Evolutionary conservation across 495 filamentous ascomycete species (phyloP).

Genomic region (Penicillium cosmopolitanum): DNA sequence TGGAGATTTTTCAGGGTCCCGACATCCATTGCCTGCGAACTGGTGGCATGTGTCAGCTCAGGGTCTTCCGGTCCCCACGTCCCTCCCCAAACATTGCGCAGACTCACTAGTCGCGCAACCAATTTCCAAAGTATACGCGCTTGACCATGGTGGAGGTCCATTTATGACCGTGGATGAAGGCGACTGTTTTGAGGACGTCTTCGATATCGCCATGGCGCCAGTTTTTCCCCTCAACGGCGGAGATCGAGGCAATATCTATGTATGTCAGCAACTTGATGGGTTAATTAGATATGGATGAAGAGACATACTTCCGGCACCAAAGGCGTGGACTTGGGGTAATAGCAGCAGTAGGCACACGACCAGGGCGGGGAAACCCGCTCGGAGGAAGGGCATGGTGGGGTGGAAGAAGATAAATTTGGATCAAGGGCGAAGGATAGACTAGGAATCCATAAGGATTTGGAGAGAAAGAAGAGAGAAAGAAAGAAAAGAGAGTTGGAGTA

Average conservation of each 20-base stretch:
- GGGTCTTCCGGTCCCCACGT: neutral
- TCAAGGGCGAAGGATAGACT: slow-evolving; percentile 11
- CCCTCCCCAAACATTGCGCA: neutral
- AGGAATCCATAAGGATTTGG: neutral
- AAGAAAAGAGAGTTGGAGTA: slow-evolving; percentile 6
- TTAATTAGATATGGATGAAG: neutral
- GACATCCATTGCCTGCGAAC: slow-evolving; percentile 90
- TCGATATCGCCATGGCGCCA: slow-evolving; percentile 98
- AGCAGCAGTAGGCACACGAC: slow-evolving; percentile 63
- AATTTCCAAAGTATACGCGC: slow-evolving; percentile 86
- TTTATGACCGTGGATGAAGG: slow-evolving; percentile 87
- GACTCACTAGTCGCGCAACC: slow-evolving; percentile 52
- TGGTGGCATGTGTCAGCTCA: slow-evolving; percentile 28
- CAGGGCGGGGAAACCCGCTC: slow-evolving; percentile 37
- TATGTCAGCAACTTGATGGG: slow-evolving; percentile 8
- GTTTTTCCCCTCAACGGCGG: slow-evolving; percentile 90
- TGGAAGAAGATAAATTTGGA: neutral
- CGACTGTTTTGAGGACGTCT: slow-evolving; percentile 87
- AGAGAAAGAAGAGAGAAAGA: neutral
- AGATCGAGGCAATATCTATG: slow-evolving; percentile 83
- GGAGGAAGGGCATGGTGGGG: slow-evolving; percentile 36
- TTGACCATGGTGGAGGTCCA: slow-evolving; percentile 91
- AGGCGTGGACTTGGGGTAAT: slow-evolving; percentile 62
- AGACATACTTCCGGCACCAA: slow-evolving; percentile 79
- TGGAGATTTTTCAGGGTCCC: slow-evolving; percentile 88